Base-by-base conservation (phyloP, 768 basidiomycete species). In the Kwoniella sp. region DNA sequence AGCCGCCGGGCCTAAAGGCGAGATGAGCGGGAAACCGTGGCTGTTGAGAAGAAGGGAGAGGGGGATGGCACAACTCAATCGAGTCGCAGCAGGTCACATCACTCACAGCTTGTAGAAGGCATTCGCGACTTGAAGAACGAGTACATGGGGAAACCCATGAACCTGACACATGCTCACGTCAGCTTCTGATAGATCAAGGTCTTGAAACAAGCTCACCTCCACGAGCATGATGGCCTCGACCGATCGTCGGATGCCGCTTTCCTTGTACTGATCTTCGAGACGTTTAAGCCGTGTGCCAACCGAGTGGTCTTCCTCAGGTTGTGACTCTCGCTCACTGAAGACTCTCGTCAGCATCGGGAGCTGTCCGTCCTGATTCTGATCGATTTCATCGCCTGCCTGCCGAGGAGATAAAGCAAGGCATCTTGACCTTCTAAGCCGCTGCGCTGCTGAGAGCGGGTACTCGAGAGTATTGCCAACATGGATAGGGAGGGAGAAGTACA, bases 71-170 rank as follows among this genome's bases (percentile, higher is more conserved):
- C n/a, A n/a, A n/a, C n/a, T n/a, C n/a, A n/a, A n/a, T n/a, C n/a
- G n/a, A n/a, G n/a, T n/a, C n/a, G n/a, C n/a, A n/a, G n/a, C n/a
- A n/a, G n/a, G 41, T 29, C 41, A 34, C 2, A 20, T 49, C 20
- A 78, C 86, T 65, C 65, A 90, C 89, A 99, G 83, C 75, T 98
- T 96, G 81, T 96, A 98, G 76, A 98, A 99, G 14, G 91, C 90
- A 73, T 95, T 96, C 19, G 92, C 95, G 70, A 99, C 95, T 70
- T 98, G 95, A 5, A 96, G 81, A 85, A 98, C 91, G 60, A 99
- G 83, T 56, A 98, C 89, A 67, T 99, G 93, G 1, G 93, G 92
- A 68, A 93, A 89, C 0, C 92, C 93, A 63, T 96, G 92, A 71
- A 43, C 48, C 49, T 60, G 44, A 19, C 39, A 5, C 23, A 37